Evolutionary conservation across 2,329 filamentous ascomycete genomes (phyloP).

Genomic region (Calonectria henricotiae): DNA sequence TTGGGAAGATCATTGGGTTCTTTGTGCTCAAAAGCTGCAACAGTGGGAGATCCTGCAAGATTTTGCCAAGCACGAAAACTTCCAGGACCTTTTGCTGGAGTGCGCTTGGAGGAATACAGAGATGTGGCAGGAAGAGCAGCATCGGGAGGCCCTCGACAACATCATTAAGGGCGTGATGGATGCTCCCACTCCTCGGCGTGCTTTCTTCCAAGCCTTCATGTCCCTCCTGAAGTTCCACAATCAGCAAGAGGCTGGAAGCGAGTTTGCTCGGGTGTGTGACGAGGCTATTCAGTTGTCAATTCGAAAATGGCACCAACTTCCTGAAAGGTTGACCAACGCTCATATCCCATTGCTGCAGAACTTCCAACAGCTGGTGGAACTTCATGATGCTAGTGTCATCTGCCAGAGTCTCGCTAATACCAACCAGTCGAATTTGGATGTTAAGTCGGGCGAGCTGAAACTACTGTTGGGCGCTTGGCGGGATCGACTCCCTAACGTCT

Average conservation of each 20-base stretch:
- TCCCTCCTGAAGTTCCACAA: constrained; percentile 94
- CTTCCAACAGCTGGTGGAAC: constrained; percentile 97
- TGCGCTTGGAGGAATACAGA: constrained; percentile 97
- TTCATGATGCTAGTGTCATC: constrained; percentile 98
- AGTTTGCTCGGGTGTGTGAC: constrained; percentile 93
- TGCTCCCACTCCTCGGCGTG: constrained; percentile 91
- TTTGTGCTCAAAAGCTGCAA: constrained; percentile 97
- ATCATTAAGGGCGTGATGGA: constrained; percentile 98
- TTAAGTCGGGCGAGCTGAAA: constrained; percentile 96
- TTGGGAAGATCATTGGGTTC: constrained; percentile 99
- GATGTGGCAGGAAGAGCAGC: constrained; percentile 90
- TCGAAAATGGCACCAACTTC: constrained; percentile 99
- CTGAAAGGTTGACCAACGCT: constrained; percentile 91
- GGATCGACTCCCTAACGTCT: constrained; percentile 95
- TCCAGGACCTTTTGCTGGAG: constrained; percentile 95
- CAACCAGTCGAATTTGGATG: constrained; percentile 87
- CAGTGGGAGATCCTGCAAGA: constrained; percentile 99
- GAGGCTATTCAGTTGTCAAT: constrained; percentile 98
- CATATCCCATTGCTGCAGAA: constrained; percentile 96
- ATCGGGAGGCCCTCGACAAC: constrained; percentile 90
- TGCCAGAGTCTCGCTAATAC: constrained; percentile 92
- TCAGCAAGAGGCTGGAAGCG: constrained; percentile 83
- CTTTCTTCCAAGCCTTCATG: constrained; percentile 99
- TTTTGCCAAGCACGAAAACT: constrained; percentile 98
- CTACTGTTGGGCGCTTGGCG: constrained; percentile 95